Conservation (phyloP, 257 asterid species). For the Pogostemon cablin region DNA sequence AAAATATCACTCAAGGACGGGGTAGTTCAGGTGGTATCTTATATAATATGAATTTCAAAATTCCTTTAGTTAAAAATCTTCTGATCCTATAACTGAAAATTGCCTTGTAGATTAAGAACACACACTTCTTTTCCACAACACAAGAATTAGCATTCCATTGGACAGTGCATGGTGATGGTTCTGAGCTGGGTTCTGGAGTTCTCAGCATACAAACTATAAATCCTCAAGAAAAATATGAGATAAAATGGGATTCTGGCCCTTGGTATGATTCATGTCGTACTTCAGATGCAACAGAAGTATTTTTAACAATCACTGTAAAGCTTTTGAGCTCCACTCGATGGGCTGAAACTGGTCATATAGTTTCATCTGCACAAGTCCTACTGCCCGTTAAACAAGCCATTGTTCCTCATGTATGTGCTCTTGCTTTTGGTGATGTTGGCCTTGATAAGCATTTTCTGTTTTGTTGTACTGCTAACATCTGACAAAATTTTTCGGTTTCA, state of each 20-base stretch:
- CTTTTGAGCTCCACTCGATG: slow-evolving; percentile 66
- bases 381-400: slow-evolving; percentile 59
- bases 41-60: slow-evolving; percentile 12
- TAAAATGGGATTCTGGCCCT: slow-evolving; percentile 73
- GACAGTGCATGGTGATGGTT: slow-evolving; percentile 76
- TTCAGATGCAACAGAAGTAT: slow-evolving; percentile 65
- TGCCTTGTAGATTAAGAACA: slow-evolving; percentile 68
- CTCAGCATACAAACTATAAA: slow-evolving; percentile 57
- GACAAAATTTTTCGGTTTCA: slow-evolving; percentile 39
- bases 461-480: slow-evolving; percentile 22
- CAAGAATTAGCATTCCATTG: slow-evolving; percentile 73
- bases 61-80: slow-evolving; percentile 13
- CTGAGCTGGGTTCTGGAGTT: slow-evolving; percentile 68
- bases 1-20: slow-evolving; percentile 71
- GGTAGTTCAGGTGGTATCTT: slow-evolving; percentile 59
- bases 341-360: slow-evolving; percentile 83
- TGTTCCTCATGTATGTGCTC: slow-evolving; percentile 63
- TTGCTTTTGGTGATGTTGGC: slow-evolving; percentile 24
- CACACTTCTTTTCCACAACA: slow-evolving; percentile 77
- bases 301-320: slow-evolving; percentile 64
- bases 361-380: slow-evolving; percentile 76
- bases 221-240: slow-evolving; percentile 59
- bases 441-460: slow-evolving; percentile 25
- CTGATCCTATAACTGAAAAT: slow-evolving; percentile 30
- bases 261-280: slow-evolving; percentile 69